Evolutionary conservation across 2,329 filamentous ascomycete species (phyloP), one percentile per base, ranked within the genome.

Genomic region (Trichothecium roseum): DNA sequence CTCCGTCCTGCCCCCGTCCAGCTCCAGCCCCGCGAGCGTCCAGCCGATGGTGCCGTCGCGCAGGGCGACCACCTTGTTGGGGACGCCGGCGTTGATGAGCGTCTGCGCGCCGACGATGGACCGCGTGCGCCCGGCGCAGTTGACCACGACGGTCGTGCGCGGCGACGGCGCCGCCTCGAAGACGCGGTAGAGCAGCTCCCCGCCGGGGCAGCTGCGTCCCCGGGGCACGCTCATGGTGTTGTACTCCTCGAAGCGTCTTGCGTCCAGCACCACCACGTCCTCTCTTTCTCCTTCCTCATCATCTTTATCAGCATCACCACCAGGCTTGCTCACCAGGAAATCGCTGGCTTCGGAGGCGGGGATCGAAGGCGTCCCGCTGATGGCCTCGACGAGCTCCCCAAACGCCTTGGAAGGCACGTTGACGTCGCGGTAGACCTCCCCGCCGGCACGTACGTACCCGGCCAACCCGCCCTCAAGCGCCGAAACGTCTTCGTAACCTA

Each of bases 101-200:
- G 49, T 49, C 37, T 54, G 51, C 2, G 51, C 44, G 1, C 51
- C 51, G 18, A 54, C 27, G 31, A 54, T 52, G 34, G 50, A 49
- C n/a, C 51, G 48, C 3, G 51, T 54, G n/a, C 51, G 48, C 27
- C 51, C 51, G 3, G 51, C 51, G 29, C 51, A 54, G 30, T 54
- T 47, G 12, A 54, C 51, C 8, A 54, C 34, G 16, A 54, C 48
- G 1, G 44, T 52, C 3, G 51, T 54, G 13, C 40, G 38, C 3
- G 50, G 40, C 12, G 41, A 45, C 1, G 49, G 44, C 13, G 42
- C 49, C 8, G 42, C 47, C 20, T 54, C 49, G 15, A 54, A 50
- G n/a, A 53, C 31, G 17, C 50, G 49, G 42, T 52, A 53, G 2
- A 52, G 16, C 10, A 53, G 39, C 36, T 53, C 51, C 28, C 51